These are phyloP conservation scores for Nannochloropsis salina DNA, from an alignment of 108 stramenopile species.

Conservation along the genomic window DNA sequence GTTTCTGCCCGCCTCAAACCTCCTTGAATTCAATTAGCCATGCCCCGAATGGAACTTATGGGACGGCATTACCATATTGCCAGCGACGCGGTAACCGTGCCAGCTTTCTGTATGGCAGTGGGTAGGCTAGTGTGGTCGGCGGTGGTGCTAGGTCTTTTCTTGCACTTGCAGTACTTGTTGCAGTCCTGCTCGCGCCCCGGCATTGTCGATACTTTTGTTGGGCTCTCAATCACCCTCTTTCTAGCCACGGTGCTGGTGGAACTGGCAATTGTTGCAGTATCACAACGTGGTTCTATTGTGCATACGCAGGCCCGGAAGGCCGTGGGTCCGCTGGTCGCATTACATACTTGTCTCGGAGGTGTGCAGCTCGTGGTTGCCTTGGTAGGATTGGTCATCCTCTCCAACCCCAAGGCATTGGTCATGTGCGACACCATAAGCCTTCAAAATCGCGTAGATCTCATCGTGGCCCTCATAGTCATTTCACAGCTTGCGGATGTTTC, in stretches of 20 bases:
- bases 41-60: background rate
- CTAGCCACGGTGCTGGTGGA: background rate
- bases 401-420: background rate
- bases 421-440: background rate
- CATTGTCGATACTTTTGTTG: constrained; percentile 17
- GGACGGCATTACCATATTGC: constrained; percentile 22
- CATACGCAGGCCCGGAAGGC: constrained; percentile 1
- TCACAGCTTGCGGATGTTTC: background rate
- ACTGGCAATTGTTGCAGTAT: background rate
- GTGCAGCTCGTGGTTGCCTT: background rate
- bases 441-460: background rate
- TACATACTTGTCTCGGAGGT: background rate
- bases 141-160: background rate
- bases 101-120: background rate
- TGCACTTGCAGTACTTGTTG: constrained; percentile 20
- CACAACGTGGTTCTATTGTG: background rate
- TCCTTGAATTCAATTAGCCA: background rate
- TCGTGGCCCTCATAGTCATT: constrained; percentile 7
- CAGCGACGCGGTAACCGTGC: background rate
- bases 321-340: constrained; percentile 10
- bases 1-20: too few relatives aligned
- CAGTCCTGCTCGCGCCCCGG: background rate
- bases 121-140: background rate
- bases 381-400: background rate
- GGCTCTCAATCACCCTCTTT: background rate